These are phyloP conservation scores for Cyanodermella asteris DNA, from an alignment of 2,329 filamentous ascomycete genomes.

Conservation along the genomic window DNA sequence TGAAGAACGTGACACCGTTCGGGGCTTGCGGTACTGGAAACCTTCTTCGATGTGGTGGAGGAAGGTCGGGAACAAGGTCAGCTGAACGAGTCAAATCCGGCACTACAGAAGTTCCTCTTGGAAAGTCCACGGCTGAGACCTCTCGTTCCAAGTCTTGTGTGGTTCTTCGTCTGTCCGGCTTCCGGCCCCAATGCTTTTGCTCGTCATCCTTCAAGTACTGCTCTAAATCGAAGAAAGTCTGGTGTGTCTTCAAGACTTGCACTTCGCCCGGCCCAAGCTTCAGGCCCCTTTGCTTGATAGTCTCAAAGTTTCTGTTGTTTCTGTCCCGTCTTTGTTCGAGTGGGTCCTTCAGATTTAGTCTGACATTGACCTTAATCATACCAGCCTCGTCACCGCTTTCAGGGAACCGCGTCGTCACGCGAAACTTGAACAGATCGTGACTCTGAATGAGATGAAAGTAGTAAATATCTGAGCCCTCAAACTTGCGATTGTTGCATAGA, in stretches of 20 bases:
- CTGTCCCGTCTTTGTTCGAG: not conserved
- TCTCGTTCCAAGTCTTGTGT: not conserved
- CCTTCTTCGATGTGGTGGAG: conserved; percentile 9
- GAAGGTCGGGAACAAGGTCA: conserved; percentile 8
- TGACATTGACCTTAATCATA: no score
- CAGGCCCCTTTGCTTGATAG: conserved; percentile 2
- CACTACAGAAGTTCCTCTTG: not conserved
- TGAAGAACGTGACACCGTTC: conserved; percentile 16
- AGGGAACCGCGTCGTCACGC: not conserved
- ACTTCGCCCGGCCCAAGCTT: conserved; percentile 8
- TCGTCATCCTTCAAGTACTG: conserved; percentile 15
- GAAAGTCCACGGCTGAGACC: not conserved
- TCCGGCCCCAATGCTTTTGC: conserved; percentile 11
- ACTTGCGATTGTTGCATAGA: not conserved
- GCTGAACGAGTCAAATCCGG: no score
- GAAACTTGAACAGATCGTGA: conserved; percentile 5
- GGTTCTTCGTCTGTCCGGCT: not conserved
- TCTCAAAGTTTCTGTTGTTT: not conserved
- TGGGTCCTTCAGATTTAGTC: not conserved
- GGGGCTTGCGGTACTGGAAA: conserved; percentile 17
- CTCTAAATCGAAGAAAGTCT: conserved; percentile 14
- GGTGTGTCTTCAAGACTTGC: conserved; percentile 14
- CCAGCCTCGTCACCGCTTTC: no score
- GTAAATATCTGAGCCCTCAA: not conserved
- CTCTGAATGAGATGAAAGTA: conserved; percentile 3